Percentiles rank a stretch among this genome's conserved stretches.
phyloP scores from a whole-genome alignment of 2,329 filamentous ascomycete genomes.

The Ciborinia camelliae region DNA sequence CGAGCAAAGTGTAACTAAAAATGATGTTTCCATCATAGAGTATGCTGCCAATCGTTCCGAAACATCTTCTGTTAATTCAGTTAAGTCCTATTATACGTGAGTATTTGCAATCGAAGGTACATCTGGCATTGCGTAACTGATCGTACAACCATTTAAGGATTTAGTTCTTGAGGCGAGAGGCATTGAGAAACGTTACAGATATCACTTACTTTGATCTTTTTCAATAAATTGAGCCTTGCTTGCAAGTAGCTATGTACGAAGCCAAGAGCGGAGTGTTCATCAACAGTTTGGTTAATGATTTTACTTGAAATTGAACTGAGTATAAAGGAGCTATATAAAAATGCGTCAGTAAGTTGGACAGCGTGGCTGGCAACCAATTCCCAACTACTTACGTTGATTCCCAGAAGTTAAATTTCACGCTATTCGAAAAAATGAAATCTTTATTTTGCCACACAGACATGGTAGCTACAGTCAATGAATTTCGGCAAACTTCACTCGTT shows the following conservation, averaged over 20 bases:
- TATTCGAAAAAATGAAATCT: constrained; percentile 23
- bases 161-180: background rate
- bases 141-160: background rate
- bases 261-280: constrained; percentile 31
- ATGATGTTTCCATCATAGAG: constrained; percentile 57
- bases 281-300: constrained; percentile 28
- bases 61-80: constrained; percentile 52
- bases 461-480: constrained; percentile 32
- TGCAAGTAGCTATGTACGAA: constrained; percentile 55
- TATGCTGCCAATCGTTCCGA: constrained; percentile 52
- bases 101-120: background rate
- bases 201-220: constrained; percentile 34
- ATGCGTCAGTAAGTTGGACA: background rate
- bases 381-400: constrained; percentile 37
- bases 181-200: background rate
- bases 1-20: constrained; percentile 62
- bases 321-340: constrained; percentile 31
- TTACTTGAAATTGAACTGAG: constrained; percentile 34
- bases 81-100: constrained; percentile 47
- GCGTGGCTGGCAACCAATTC: background rate
- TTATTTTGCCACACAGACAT: constrained; percentile 29
- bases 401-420: constrained; percentile 38
- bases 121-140: background rate
- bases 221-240: constrained; percentile 52
- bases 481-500: constrained; percentile 33